Evolutionary conservation across 371 early-diverging fungal genomes (phyloP).

Genomic region (Syncephalastrum racemosum): DNA sequence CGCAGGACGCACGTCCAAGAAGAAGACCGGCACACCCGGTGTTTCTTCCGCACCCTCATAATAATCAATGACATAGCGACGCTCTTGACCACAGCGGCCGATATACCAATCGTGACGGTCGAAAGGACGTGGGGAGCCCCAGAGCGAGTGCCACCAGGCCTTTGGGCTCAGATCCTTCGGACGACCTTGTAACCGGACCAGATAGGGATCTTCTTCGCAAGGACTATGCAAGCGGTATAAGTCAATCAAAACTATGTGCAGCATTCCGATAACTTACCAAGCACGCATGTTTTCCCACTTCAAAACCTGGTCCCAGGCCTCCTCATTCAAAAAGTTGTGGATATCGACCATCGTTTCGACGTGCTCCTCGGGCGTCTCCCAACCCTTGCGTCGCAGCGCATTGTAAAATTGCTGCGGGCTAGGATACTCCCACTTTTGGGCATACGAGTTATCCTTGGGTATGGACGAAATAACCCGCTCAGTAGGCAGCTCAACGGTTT

Average conservation of each 20-base stretch:
- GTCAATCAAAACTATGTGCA: not conserved
- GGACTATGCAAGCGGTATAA: constrained; percentile 28
- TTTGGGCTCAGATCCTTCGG: constrained; percentile 79
- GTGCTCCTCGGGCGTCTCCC: constrained; percentile 88
- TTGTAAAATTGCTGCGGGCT: constrained; percentile 96
- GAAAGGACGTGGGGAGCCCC: constrained; percentile 69
- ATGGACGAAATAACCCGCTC: constrained; percentile 70
- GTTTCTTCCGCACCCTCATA: constrained; percentile 68
- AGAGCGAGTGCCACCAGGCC: constrained; percentile 63
- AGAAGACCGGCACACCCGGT: constrained; percentile 72
- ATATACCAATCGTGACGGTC: constrained; percentile 84
- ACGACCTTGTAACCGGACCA: constrained; percentile 81
- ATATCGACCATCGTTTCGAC: constrained; percentile 94
- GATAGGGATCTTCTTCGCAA: constrained; percentile 63
- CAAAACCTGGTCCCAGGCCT: constrained; percentile 90
- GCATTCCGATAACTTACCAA: constrained; percentile 48
- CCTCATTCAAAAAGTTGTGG: constrained; percentile 97
- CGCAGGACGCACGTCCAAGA: constrained; percentile 82
- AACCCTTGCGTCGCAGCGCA: constrained; percentile 91
- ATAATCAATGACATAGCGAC: constrained; percentile 80
- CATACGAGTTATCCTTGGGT: constrained; percentile 41
- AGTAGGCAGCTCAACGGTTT: constrained; percentile 66
- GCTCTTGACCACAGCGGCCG: constrained; percentile 69
- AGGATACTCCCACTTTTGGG: constrained; percentile 89
- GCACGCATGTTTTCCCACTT: constrained; percentile 87